Evolutionary conservation across 257 asterid species (phyloP).

Genomic region (Capsicum baccatum): DNA sequence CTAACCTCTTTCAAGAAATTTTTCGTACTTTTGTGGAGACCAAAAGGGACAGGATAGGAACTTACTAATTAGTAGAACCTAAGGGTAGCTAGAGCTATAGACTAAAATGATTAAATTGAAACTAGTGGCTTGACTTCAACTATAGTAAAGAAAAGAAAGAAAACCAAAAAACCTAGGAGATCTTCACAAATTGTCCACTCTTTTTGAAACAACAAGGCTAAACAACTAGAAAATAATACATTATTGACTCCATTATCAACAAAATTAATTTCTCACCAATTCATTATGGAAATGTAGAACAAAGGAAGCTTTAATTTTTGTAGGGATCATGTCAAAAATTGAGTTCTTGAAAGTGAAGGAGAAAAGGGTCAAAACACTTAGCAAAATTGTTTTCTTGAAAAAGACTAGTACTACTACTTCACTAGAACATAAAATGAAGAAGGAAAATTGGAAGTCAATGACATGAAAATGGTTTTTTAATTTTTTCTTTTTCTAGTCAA

Average conservation of each 20-base stretch:
- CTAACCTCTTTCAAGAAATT: background rate
- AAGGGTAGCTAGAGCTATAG: slow-evolving; percentile 26
- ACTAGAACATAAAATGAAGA: background rate
- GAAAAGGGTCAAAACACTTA: slow-evolving; percentile 32
- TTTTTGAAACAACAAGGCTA: slow-evolving; percentile 41
- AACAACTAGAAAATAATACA: slow-evolving; percentile 32
- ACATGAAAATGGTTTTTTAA: background rate
- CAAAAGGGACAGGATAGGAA: slow-evolving; percentile 48
- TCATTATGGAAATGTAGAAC: slow-evolving; percentile 13
- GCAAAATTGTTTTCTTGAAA: slow-evolving; percentile 39
- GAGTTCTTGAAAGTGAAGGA: slow-evolving; percentile 17
- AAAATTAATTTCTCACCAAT: background rate
- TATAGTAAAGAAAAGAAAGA: background rate
- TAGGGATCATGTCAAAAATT: background rate
- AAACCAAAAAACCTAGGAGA: slow-evolving; percentile 19
- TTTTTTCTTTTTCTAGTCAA: too few relatives aligned
- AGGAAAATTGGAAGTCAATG: slow-evolving; percentile 2
- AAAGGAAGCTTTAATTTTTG: background rate
- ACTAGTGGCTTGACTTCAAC: slow-evolving; percentile 36
- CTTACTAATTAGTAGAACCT: slow-evolving; percentile 38
- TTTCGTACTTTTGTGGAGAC: slow-evolving; percentile 62
- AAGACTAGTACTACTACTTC: background rate
- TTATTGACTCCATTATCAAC: slow-evolving; percentile 26
- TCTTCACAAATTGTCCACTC: slow-evolving; percentile 42
- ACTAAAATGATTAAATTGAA: slow-evolving; percentile 38